Base-by-base conservation (phyloP, 2,329 filamentous ascomycete species). In the Epichloe festucae region DNA sequence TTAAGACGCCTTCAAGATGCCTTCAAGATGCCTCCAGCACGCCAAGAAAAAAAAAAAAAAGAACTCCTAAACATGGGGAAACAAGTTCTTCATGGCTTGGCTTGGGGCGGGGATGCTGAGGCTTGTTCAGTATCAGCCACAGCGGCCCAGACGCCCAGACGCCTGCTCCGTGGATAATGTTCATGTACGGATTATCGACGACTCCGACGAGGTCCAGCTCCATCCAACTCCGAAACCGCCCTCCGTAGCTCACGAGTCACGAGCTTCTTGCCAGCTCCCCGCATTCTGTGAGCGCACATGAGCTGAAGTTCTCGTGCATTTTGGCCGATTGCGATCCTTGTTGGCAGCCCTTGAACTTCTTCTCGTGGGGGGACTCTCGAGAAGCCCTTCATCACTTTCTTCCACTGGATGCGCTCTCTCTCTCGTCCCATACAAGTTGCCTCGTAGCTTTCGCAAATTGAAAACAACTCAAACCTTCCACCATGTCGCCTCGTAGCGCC, bases 401-500 rank as follows among this genome's bases (percentile, higher is more conserved):
- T 27, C 41, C n/a, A 27, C 44, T 61, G 56, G 53, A 60, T 61
- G 56, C 52, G 19, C 19, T n/a, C 19, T 61, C 19, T 61, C 48
- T 56, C 55, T 27, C 23, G 40, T 61, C 57, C 49, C 15, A 15
- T 12, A 27, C 15, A 21, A 21, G 19, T 54, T 62, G 31, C 52
- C 55, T 50, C 58, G 50, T 52, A 51, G 55, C 36, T 42, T 46
- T 51, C 34, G 34, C 40, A 38, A 48, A 47, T 27, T 12, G 8
- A 48, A 34, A 38, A 38, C 14, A 38, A 23, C 5, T 5, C 21
- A 52, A 52, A 47, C 53, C 54, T 50, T 50, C 48, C 58, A 59
- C 53, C 51, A 69, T 69, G 67, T 58, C 66, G 58, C 58, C 62
- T 49, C 55, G 63, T 15, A 47, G 58, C 15, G 55, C 58, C 42